Evolutionary conservation across 2,329 filamentous ascomycete genomes (phyloP).

Genomic region (Talaromyces atroroseus): DNA sequence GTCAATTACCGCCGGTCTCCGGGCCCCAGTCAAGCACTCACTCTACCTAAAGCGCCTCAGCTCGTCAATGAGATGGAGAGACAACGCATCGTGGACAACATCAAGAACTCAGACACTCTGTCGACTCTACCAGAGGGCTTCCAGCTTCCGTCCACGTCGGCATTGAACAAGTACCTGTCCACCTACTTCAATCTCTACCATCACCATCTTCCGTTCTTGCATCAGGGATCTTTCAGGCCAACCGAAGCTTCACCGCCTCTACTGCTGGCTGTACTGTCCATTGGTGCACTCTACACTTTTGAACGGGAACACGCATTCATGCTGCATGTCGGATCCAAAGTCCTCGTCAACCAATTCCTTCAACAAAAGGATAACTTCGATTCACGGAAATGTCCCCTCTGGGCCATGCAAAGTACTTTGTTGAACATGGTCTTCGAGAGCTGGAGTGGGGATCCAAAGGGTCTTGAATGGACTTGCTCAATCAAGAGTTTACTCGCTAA

Average conservation of each 20-base stretch:
- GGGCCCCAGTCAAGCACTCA: constrained; percentile 60
- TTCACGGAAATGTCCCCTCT: constrained; percentile 91
- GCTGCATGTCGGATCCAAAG: constrained; percentile 95
- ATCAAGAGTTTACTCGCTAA: constrained; percentile 97
- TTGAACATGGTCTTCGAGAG: constrained; percentile 99
- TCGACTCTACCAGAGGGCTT: constrained; percentile 82
- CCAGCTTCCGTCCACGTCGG: constrained; percentile 71
- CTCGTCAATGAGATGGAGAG: constrained; percentile 80
- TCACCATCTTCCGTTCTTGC: constrained; percentile 91
- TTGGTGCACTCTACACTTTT: constrained; percentile 93
- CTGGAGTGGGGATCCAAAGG: constrained; percentile 97
- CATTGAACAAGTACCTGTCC: constrained; percentile 84
- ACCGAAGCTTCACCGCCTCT: constrained; percentile 74
- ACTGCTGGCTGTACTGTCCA: constrained; percentile 83
- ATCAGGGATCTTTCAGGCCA: constrained; percentile 83
- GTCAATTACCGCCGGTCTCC: constrained; percentile 67
- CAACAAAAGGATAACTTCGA: constrained; percentile 99
- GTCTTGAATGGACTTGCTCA: constrained; percentile 96
- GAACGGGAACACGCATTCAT: constrained; percentile 96
- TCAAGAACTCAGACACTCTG: constrained; percentile 73
- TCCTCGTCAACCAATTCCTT: constrained; percentile 92
- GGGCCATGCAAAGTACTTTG: constrained; percentile 96
- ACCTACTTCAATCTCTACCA: constrained; percentile 98
- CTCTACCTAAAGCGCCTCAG: constrained; percentile 68
- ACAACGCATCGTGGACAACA: constrained; percentile 77